These are phyloP conservation scores for Hypholoma sublateritium DNA, from an alignment of 768 basidiomycete genomes.

Conservation along the genomic window DNA sequence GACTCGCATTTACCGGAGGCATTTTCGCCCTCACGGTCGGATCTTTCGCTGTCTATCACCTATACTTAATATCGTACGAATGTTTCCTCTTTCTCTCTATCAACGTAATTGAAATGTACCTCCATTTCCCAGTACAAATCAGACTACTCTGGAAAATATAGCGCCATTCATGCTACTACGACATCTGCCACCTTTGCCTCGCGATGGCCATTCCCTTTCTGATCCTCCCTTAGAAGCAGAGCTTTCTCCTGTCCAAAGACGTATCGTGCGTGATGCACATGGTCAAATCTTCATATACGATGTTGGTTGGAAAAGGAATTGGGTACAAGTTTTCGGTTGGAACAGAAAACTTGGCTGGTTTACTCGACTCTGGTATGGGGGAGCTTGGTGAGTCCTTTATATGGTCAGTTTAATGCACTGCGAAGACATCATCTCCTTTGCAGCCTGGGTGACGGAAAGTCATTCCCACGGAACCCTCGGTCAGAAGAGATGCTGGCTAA, in stretches of 20 bases:
- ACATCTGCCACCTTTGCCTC: conserved; percentile 63
- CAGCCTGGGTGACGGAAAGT: conserved; percentile 66
- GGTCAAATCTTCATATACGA: conserved; percentile 64
- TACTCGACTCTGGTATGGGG: conserved; percentile 57
- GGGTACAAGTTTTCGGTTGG: conserved; percentile 68
- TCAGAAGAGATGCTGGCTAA: conserved; percentile 66
- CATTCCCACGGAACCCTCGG: conserved; percentile 66
- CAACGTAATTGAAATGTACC: not conserved
- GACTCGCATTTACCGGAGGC: conserved; percentile 57
- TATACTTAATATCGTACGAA: conserved; percentile 73
- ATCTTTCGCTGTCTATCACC: conserved; percentile 73
- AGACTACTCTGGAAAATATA: conserved; percentile 80
- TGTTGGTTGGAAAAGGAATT: conserved; percentile 71
- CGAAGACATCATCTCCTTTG: conserved; percentile 1
- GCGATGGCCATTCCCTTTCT: conserved; percentile 50
- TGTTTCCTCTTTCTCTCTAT: not conserved
- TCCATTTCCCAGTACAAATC: conserved; percentile 61
- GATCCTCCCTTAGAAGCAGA: conserved; percentile 74
- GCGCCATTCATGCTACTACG: conserved; percentile 75
- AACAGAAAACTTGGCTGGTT: conserved; percentile 50
- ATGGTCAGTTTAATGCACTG: not conserved
- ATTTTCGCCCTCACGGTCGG: conserved; percentile 68
- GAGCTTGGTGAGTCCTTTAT: conserved; percentile 51
- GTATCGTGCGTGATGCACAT: conserved; percentile 65
- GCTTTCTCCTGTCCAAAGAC: conserved; percentile 62